Conservation (phyloP, 1,284 basidiomycete genomes). For the Pterulicium gracile region DNA sequence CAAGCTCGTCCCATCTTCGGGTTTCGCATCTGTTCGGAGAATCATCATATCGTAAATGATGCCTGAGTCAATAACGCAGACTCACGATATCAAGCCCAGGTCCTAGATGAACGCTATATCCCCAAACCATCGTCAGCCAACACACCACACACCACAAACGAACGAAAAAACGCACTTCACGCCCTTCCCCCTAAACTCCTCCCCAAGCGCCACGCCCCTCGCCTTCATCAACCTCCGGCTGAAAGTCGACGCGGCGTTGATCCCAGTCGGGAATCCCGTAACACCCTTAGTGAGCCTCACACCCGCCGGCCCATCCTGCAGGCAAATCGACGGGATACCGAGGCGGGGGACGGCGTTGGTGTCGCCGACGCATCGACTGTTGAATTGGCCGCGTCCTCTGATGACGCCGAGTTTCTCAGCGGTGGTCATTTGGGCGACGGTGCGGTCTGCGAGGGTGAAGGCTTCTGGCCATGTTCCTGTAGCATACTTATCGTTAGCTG, state of each 20-base stretch:
- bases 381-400: constrained; percentile 35
- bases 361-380: constrained; percentile 54
- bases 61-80: constrained; percentile 10
- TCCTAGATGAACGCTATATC: constrained; percentile 39
- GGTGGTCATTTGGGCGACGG: constrained; percentile 27
- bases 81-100: constrained; percentile 49
- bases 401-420: constrained; percentile 40
- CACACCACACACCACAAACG: not conserved
- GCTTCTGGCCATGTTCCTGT: constrained; percentile 35
- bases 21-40: constrained; percentile 28
- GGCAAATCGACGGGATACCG: constrained; percentile 32
- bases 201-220: constrained; percentile 60
- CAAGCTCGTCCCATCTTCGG: constrained; percentile 58
- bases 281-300: constrained; percentile 39
- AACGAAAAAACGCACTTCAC: constrained; percentile 33
- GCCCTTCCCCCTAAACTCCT: constrained; percentile 69
- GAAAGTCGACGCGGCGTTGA: constrained; percentile 47
- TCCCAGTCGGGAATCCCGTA: constrained; percentile 41
- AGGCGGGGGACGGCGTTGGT: constrained; percentile 22
- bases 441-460: constrained; percentile 24
- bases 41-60: not conserved
- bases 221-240: constrained; percentile 41
- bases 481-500: no score
- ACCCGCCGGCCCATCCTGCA: constrained; percentile 49
- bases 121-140: no score